These are phyloP conservation scores for Geranium brycei DNA, from an alignment of 345 rosid genomes.

Conservation along the genomic window DNA sequence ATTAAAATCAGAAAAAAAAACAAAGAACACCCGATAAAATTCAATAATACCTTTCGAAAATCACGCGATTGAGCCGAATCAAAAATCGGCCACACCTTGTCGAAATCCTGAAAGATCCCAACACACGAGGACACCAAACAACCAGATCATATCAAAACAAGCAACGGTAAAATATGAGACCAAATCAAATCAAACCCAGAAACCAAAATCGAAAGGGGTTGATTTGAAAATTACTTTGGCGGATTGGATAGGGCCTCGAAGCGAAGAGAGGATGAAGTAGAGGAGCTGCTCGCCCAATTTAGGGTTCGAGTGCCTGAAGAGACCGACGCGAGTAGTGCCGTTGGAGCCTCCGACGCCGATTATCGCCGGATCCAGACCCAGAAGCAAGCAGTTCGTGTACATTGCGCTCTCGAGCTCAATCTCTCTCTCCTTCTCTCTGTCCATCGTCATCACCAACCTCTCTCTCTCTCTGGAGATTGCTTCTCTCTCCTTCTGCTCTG, in stretches of 20 bases:
- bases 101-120: conserved; percentile 82
- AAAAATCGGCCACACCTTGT: conserved; percentile 98
- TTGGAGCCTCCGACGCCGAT: conserved; percentile 82
- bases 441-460: conserved; percentile 74
- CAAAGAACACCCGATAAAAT: not conserved
- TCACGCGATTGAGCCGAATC: conserved; percentile 98
- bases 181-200: conserved; percentile 6
- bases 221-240: conserved; percentile 45
- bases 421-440: conserved; percentile 99
- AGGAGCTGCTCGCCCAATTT: conserved; percentile 98
- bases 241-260: conserved; percentile 93
- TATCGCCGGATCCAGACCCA: conserved; percentile 85
- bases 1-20: conserved; percentile 1
- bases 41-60: conserved; percentile 64
- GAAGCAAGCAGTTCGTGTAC: conserved; percentile 91
- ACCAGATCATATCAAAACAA: not conserved
- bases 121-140: not conserved
- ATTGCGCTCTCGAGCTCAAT: conserved; percentile 98
- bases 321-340: conserved; percentile 77
- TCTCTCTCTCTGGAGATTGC: conserved; percentile 6
- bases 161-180: conserved; percentile 10
- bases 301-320: conserved; percentile 98
- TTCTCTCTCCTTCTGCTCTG: conserved; percentile 1
- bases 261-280: conserved; percentile 93
- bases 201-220: conserved; percentile 2